Evolutionary conservation across 306 rosid genomes (phyloP), one percentile per base, ranked within the genome.

Genomic region (Medicago lupulina): DNA sequence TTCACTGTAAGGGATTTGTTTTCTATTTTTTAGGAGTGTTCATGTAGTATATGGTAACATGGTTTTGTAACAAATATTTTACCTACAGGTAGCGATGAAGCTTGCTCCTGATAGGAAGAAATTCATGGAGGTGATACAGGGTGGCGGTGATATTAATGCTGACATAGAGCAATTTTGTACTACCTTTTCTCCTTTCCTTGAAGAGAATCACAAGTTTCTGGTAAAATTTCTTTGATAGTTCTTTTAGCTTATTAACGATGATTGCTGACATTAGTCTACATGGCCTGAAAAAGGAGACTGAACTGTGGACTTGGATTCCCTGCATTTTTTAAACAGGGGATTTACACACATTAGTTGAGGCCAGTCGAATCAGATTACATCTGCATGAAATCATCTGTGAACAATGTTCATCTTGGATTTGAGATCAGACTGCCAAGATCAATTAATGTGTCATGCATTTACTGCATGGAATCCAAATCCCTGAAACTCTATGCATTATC

Each of bases 101-200:
- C 92, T 96, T 19, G 99, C 99, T 74, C 99, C 99, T 8, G 98
- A 96, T 72, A 88, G 99, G 75, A 92, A 89, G 87, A 96, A 92
- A 87, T 96, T 96, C 87, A 92, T 96, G 97, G 98, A 90, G 1
- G 97, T 96, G 73, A 65, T 96, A 63, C 89, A 86, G 28, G 92
- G 99, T 70, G 71, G 80, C 1, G 96, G 97, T 57, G 92, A 92
- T 74, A 46, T 89, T 63, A 76, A 64, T 73, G 88, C 73, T 39
- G 97, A 92, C 84, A 96, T 92, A 17, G 90, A 87, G 66, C 81
- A 88, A 63, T 96, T 96, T 53, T 92, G 97, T 71, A 70, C 86
- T 5, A 72, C 43, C 14, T 92, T 96, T 80, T 76, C 91, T 57
- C 96, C 99, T 73, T 54, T 88, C 67, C 93, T 96, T 36, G 81